phyloP scores from a whole-genome alignment of 1,284 basidiomycete species.

The Pterulicium gracile region DNA sequence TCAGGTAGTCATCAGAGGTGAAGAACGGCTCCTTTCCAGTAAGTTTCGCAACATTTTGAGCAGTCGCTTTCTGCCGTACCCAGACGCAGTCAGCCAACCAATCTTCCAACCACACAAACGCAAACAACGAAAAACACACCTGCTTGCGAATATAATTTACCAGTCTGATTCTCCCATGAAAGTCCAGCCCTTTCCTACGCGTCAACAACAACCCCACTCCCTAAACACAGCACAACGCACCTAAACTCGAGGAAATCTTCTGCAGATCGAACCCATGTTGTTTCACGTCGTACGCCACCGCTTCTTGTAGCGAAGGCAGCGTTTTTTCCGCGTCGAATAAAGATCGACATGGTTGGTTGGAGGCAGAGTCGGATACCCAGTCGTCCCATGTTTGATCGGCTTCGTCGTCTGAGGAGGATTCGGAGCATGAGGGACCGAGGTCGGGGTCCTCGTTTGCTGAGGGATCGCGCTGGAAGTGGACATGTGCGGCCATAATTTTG shows the following conservation, averaged over 20 bases:
- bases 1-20: slow-evolving; percentile 65
- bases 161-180: slow-evolving; percentile 60
- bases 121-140: slow-evolving; percentile 16
- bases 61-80: slow-evolving; percentile 36
- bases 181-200: slow-evolving; percentile 32
- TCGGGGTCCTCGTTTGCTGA: too few relatives aligned
- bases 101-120: slow-evolving; percentile 5
- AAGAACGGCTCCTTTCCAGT: slow-evolving; percentile 55
- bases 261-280: slow-evolving; percentile 58
- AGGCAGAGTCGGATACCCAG: slow-evolving; percentile 63
- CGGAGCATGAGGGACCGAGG: not conserved
- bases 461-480: too few relatives aligned
- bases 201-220: slow-evolving; percentile 32
- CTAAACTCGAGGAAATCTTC: slow-evolving; percentile 33
- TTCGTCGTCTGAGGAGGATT: slow-evolving; percentile 26
- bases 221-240: slow-evolving; percentile 53
- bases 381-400: slow-evolving; percentile 71
- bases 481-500: too few relatives aligned
- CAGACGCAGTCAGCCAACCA: slow-evolving; percentile 5
- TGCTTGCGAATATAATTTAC: slow-evolving; percentile 80
- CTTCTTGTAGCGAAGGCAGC: slow-evolving; percentile 51
- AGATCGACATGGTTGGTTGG: slow-evolving; percentile 50
- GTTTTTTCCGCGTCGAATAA: slow-evolving; percentile 64
- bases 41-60: slow-evolving; percentile 33
- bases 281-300: slow-evolving; percentile 53